Base-by-base conservation (phyloP, 108 stramenopile genomes). In the Fistulifera solaris region DNA sequence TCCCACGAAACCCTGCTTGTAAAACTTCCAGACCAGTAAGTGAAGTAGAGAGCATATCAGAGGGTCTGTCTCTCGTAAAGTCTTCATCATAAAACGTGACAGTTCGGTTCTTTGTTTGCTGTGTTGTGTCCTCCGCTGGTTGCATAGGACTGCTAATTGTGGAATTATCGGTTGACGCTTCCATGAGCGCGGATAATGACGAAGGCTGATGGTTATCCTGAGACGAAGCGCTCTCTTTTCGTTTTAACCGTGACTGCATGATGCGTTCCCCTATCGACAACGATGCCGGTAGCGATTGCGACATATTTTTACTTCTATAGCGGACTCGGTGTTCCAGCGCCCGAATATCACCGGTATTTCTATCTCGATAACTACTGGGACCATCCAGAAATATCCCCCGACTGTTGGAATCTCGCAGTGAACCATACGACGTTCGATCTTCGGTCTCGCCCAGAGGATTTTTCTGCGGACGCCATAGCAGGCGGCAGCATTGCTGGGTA, bases 11-110 rank as follows among this genome's bases (percentile, higher is more conserved):
- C 14, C 31, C 19, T 15, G 28, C 12, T 27, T 47, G 43, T 25
- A 62, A 62, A 27, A 62, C 21, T 53, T 62, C 61, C 52, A 62
- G 48, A 7, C 42, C 61, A 14, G 61, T 62, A 51, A 62, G 22
- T 19, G 63, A 64, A 14, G 55, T 48, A 8, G 63, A 56, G 0
- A 55, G 38, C 24, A 44, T 38, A 44, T 44, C 18, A 4, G 50
- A 2, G 7, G 50, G 50, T 5, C 3, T 4, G 3, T 18, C 6
- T 51, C 25, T 6, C 6, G n/a, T 23, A 6, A 2, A 51, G 5
- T 55, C 31, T 28, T 39, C 31, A 17, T 55, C 40, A 35, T n/a
- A 16, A 35, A 21, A 21, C 21, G 41, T 40, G 10, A 19, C 39
- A 4, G 40, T 8, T 8, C 23, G 21, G 22, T 27, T 40, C 2